Evolutionary conservation across 352 stramenopile genomes (phyloP), one percentile per base, ranked within the genome.

Genomic region (Phytophthora citricola): DNA sequence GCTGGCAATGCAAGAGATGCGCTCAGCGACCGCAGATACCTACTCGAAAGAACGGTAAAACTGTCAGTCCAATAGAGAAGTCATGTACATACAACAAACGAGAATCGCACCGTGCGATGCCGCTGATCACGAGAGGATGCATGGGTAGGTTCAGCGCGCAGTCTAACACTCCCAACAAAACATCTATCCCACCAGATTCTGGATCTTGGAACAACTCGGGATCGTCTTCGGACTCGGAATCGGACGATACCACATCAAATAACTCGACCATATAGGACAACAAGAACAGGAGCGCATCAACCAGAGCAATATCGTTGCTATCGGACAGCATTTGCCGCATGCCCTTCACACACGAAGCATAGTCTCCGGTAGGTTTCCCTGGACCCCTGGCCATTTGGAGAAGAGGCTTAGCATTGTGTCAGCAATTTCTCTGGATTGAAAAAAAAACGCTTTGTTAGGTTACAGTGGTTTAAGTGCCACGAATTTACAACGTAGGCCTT

Each of bases 391-490:
- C 88, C 88, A 95, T 58, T 93, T 90, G 14, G 79, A 77, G 31
- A 94, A 95, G 1, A 95, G 72, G 62, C 81, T 95, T 50, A 94
- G 58, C 26, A 95, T 64, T 40, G 86, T 93, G 40, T 95, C 88
- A 2, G 79, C 86, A 7, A 95, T 88, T 66, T 94, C 86, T 64
- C 88, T 95, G 40, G 8, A 39, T 24, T 1, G 20, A 58, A 48
- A 55, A 24, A 58, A 48, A 7, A 8, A 55, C 43, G 63, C 46
- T 55, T 47, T 10, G 41, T 63, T 46, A 70, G 29, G 12, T 4
- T 39, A 57, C 11, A 36, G 10, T 14, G 14, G 41, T 14, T 49
- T 29, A 34, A 14, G 8, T 31, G 27, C 4, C 1, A 26, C 32
- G 43, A 26, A 9, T 45, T 6, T 26, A 17, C 11, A 53, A 27